Conservation (phyloP, 257 asterid species). For the Solanum piurae region DNA sequence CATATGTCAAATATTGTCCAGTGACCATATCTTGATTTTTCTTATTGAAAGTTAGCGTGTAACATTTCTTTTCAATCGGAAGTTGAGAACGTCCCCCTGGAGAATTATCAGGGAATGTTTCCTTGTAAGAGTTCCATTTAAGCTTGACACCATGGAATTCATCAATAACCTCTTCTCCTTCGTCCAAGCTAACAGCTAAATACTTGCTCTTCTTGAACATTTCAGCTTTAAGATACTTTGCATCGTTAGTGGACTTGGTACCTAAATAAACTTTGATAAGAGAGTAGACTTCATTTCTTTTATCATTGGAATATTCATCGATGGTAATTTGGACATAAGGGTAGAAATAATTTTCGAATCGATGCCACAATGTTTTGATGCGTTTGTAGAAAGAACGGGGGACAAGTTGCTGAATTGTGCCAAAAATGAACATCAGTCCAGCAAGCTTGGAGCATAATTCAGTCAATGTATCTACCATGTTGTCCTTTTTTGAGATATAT, state of each 20-base stretch:
- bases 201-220: not conserved
- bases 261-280: not conserved
- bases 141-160: not conserved
- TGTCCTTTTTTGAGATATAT: not conserved
- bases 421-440: not conserved
- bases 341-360: not conserved
- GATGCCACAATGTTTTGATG: not conserved
- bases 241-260: not conserved
- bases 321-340: not conserved
- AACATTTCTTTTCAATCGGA: not conserved
- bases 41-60: not conserved
- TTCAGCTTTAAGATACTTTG: not conserved
- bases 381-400: not conserved
- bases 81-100: not conserved
- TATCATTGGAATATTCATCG: not conserved
- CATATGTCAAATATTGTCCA: not conserved
- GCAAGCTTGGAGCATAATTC: not conserved
- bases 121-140: not conserved
- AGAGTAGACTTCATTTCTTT: not conserved
- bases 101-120: not conserved
- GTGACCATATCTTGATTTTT: not conserved
- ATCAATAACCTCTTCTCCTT: not conserved
- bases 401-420: not conserved
- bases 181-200: not conserved
- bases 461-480: not conserved